Conservation (phyloP, 2,329 filamentous ascomycete species). For the Pleoardoris graminearum region DNA sequence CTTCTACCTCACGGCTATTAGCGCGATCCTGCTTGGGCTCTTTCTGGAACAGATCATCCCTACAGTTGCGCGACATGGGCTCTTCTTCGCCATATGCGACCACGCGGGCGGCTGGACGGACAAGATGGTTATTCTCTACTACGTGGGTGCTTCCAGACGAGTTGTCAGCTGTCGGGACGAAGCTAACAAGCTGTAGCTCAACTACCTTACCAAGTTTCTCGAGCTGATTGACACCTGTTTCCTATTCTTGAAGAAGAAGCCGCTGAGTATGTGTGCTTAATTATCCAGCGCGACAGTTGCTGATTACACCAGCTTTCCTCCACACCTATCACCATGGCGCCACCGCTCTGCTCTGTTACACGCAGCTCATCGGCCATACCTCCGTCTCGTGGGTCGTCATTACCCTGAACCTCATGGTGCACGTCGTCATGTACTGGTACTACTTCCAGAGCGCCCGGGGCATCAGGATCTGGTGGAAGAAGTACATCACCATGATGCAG, state of each 20-base stretch:
- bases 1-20: conserved; percentile 87
- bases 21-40: conserved; percentile 75
- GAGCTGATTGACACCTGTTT: conserved; percentile 95
- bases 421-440: conserved; percentile 99
- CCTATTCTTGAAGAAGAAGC: conserved; percentile 99
- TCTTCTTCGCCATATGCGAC: conserved; percentile 89
- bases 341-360: conserved; percentile 96
- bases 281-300: conserved; percentile 9
- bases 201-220: conserved; percentile 97
- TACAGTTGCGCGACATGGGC: conserved; percentile 74
- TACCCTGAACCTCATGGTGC: conserved; percentile 86
- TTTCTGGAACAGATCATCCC: conserved; percentile 91
- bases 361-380: conserved; percentile 89
- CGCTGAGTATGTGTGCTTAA: conserved; percentile 65
- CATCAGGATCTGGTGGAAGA: conserved; percentile 98
- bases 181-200: conserved; percentile 67
- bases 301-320: conserved; percentile 69
- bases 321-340: conserved; percentile 99
- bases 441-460: conserved; percentile 99
- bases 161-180: conserved; percentile 1
- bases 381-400: conserved; percentile 95
- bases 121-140: conserved; percentile 91
- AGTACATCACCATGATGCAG: conserved; percentile 97
- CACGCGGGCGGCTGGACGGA: conserved; percentile 87
- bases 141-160: conserved; percentile 64